phyloP scores from a whole-genome alignment of 2,329 filamentous ascomycete genomes.

The Alternaria burnsii region DNA sequence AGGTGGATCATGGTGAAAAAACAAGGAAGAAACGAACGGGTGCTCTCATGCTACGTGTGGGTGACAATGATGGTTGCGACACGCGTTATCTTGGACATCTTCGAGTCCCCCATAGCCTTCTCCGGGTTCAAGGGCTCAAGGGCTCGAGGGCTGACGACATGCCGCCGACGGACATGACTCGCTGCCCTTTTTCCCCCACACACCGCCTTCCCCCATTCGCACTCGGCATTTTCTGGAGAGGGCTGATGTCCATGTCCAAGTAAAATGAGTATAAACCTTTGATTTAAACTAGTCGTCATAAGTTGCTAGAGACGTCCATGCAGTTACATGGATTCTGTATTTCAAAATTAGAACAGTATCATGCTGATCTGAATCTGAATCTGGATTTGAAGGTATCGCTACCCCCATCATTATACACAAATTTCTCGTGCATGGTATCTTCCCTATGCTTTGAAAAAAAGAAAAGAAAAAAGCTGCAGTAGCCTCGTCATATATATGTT shows the following conservation, averaged over 20 bases:
- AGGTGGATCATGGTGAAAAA: constrained; percentile 34
- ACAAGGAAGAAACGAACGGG: not conserved
- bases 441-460: not conserved
- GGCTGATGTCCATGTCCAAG: not conserved
- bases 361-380: not conserved
- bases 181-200: constrained; percentile 5
- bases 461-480: not conserved
- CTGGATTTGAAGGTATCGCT: not conserved
- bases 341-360: not conserved
- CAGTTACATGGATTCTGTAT: not conserved
- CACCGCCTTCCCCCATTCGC: constrained; percentile 10
- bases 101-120: not conserved
- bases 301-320: not conserved
- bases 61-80: constrained; percentile 21
- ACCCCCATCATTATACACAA: not conserved
- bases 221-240: not conserved
- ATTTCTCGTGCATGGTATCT: not conserved
- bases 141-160: constrained; percentile 33
- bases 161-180: constrained; percentile 20
- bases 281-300: not conserved
- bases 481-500: not conserved
- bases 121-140: constrained; percentile 19
- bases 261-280: not conserved
- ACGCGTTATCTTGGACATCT: constrained; percentile 16
- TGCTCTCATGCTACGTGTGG: not conserved